Evolutionary conservation across 2,329 filamentous ascomycete genomes (phyloP).

Genomic region (Seiridium cupressi): DNA sequence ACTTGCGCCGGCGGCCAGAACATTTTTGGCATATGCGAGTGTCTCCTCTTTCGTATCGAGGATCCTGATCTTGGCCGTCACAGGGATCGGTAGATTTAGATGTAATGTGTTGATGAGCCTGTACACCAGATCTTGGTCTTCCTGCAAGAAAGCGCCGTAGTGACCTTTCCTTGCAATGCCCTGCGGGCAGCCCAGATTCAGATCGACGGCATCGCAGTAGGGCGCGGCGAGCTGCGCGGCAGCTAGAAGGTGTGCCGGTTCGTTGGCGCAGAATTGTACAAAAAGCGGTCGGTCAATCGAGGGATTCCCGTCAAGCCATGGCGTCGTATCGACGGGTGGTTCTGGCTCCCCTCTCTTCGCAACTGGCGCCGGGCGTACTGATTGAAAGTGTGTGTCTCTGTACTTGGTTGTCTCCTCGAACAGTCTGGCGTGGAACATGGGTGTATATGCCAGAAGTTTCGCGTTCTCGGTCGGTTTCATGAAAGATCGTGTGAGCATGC

Average conservation of each 20-base stretch:
- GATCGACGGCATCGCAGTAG: conserved; percentile 90
- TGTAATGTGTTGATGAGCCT: conserved; percentile 83
- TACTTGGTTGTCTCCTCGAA: conserved; percentile 77
- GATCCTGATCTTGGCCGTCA: conserved; percentile 93
- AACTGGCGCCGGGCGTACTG: conserved; percentile 38
- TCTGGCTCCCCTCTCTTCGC: conserved; percentile 14
- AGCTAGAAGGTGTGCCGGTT: conserved; percentile 73
- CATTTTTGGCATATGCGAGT: conserved; percentile 83
- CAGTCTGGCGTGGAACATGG: conserved; percentile 93
- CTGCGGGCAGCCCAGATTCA: conserved; percentile 95
- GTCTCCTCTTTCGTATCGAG: conserved; percentile 85
- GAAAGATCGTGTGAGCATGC: conserved; percentile 92
- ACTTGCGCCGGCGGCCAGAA: conserved; percentile 83
- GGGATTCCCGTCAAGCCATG: conserved; percentile 84
- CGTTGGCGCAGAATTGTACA: conserved; percentile 94
- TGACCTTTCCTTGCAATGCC: conserved; percentile 88
- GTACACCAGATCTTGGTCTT: conserved; percentile 82
- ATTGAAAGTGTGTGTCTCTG: conserved; percentile 78
- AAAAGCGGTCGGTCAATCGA: conserved; percentile 82
- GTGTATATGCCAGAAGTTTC: conserved; percentile 81
- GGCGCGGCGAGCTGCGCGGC: conserved; percentile 78
- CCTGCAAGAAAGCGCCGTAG: conserved; percentile 93
- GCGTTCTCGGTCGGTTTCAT: conserved; percentile 64
- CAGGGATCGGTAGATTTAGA: conserved; percentile 72
- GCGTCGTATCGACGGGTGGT: conserved; percentile 31